Evolutionary conservation across 2,329 filamentous ascomycete genomes (phyloP).

Genomic region (Phyllosticta citribraziliensis): DNA sequence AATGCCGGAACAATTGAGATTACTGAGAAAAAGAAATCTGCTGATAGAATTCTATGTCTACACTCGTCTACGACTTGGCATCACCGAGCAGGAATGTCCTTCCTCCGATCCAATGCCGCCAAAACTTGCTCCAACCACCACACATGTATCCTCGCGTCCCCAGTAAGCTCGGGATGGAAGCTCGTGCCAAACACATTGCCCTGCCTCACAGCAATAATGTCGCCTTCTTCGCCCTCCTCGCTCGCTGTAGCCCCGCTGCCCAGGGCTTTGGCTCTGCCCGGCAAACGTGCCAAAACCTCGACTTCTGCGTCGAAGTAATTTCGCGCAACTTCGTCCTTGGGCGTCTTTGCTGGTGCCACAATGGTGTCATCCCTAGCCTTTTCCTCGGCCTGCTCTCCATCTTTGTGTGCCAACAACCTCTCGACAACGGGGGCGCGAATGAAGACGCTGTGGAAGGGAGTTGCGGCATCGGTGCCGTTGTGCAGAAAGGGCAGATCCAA

Average conservation of each 20-base stretch:
- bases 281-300: conserved; percentile 49
- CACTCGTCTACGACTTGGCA: background rate
- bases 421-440: conserved; percentile 93
- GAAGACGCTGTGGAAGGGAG: conserved; percentile 72
- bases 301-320: conserved; percentile 40
- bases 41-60: background rate
- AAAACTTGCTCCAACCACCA: conserved; percentile 80
- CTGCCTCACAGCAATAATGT: conserved; percentile 83
- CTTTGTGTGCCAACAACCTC: conserved; percentile 51
- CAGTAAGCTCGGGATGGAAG: conserved; percentile 90
- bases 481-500: conserved; percentile 63
- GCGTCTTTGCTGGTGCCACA: conserved; percentile 46
- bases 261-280: conserved; percentile 41
- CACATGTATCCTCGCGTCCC: conserved; percentile 75
- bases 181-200: conserved; percentile 90
- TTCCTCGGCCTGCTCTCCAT: conserved; percentile 44
- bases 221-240: conserved; percentile 45
- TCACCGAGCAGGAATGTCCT: background rate
- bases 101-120: conserved; percentile 18
- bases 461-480: background rate
- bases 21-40: background rate
- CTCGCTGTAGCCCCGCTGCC: conserved; percentile 38
- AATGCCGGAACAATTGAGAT: background rate
- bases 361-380: conserved; percentile 40
- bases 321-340: conserved; percentile 36